Base-by-base conservation (phyloP, 2,329 filamentous ascomycete species). In the Phyllachora maydis region DNA sequence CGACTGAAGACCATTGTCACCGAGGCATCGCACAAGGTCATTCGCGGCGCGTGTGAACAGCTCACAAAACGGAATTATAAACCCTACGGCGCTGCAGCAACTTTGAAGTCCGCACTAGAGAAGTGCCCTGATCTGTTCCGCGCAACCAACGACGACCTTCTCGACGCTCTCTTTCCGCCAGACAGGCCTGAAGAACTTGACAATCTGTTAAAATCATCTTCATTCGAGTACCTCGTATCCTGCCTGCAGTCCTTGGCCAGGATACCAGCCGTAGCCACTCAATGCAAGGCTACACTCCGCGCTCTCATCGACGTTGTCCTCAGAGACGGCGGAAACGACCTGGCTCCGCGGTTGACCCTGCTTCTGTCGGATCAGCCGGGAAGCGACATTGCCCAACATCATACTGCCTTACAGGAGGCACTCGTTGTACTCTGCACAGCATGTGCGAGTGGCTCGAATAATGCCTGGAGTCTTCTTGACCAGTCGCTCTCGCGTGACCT, bases 141-240 rank as follows among this genome's bases (percentile, higher is more conserved):
- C 1, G 38, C 36, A 5, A 35, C 42, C 2, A 30, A 35, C 3
- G 35, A 34, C 3, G 35, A 39, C 5, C 35, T 44, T 2, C 44
- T 69, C 8, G 43, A 53, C 4, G 37, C 49, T 0, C 44, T 58
- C 10, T 45, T 69, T 3, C 41, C 45, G 2, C 32, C 35, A 1
- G 65, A 76, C 19, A 45, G 74, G 4, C 43, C 53, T 11, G 49
- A 64, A 1, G 52, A 70, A 29, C 50, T 74, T 9, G 50, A 61
- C 0, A 46, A 52, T 2, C 48, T 88, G 10, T 46, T 83, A 3
- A 46, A 59, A 2, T 82, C 78, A 0, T 65, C 75, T 0, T 83
- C 79, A 1, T 64, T 66, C 0, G 45, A 60, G 2, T 60, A 71
- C 23, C 43, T 92, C 0, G 50, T 82, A 6, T 62, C 69, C 1